Percentiles rank a stretch among this genome's conserved stretches.
phyloP scores from a whole-genome alignment of 2,329 filamentous ascomycete species.

The Apiospora aurea region DNA sequence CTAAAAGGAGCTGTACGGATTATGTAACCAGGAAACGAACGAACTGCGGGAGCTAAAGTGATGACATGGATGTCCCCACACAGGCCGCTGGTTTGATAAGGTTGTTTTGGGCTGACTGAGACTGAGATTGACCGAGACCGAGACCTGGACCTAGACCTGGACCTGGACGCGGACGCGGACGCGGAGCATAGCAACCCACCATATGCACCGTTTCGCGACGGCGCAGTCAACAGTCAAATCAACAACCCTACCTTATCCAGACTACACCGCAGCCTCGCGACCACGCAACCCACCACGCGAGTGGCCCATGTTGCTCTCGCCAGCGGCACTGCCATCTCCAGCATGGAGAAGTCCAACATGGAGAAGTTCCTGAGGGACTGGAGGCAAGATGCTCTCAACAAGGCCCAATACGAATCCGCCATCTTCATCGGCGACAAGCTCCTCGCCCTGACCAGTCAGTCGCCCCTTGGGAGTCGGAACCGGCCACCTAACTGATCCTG shows the following conservation, averaged over 20 bases:
- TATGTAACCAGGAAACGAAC: not conserved
- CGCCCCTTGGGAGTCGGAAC: not conserved
- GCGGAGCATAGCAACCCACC: not conserved
- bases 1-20: not conserved
- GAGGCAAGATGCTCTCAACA: slow-evolving; percentile 94
- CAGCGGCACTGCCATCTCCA: slow-evolving; percentile 25
- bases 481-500: slow-evolving; percentile 27
- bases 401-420: slow-evolving; percentile 94
- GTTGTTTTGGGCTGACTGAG: not conserved
- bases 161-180: not conserved
- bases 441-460: slow-evolving; percentile 86
- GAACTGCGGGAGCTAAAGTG: not conserved
- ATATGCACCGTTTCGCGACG: slow-evolving; percentile 6
- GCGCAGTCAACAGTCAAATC: not conserved
- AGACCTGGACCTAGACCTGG: too few relatives aligned
- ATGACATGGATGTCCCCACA: not conserved
- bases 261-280: slow-evolving; percentile 40
- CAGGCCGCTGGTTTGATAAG: not conserved
- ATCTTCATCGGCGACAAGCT: slow-evolving; percentile 98
- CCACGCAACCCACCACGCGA: slow-evolving; percentile 10
- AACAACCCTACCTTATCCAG: slow-evolving; percentile 5
- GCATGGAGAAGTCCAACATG: slow-evolving; percentile 88
- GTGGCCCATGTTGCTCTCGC: slow-evolving; percentile 21
- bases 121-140: not conserved
- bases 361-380: slow-evolving; percentile 92